Base-by-base conservation (phyloP, 2,329 filamentous ascomycete genomes). In the Trichoderma citrinoviride region DNA sequence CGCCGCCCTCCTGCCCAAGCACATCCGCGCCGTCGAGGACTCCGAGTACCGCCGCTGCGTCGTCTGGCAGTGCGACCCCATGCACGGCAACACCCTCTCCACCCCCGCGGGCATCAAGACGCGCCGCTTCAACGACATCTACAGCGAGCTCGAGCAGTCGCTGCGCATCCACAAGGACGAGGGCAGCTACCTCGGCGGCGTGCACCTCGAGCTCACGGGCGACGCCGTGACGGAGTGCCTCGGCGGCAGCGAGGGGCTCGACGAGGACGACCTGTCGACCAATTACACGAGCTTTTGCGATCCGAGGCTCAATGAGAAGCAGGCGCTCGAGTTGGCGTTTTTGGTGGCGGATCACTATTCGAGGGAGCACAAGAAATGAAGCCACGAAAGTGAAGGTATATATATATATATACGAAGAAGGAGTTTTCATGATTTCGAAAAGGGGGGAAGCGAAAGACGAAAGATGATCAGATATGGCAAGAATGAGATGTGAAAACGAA, bases 281-380 rank as follows among this genome's bases (percentile, higher is more conserved):
- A 93, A 97, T 73, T 99, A 99, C 78, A 96, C 93, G 5, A 96
- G 90, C 43, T 98, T 94, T 81, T 99, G 95, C 76, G 95, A 99
- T 76, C 95, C 95, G 5, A 81, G 95, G 25, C 80, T 99, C 70
- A 99, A 99, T 74, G 95, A 98, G 83, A 97, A 98, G 80, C 95
- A 99, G 81, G 93, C 95, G 0, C 83, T 99, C 15, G 95, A 99
- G 81, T 78, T 98, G 75, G 93, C 95, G 0, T 99, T 99, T 77
- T 78, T 98, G 72, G 89, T 99, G 54, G 95, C 95, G 0, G 92
- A 92, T 5, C 91, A 93, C 73, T 95, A 82, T 69, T 79, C 84
- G 2, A 74, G 76, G 58, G 74, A 79, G 65, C 69, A 73, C 23
- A 72, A 71, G 64, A 67, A 65, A 66, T 50, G 46, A 49, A 10